Evolutionary conservation across 306 rosid species (phyloP), one percentile per base, ranked within the genome.

Genomic region (Urtica urens): DNA sequence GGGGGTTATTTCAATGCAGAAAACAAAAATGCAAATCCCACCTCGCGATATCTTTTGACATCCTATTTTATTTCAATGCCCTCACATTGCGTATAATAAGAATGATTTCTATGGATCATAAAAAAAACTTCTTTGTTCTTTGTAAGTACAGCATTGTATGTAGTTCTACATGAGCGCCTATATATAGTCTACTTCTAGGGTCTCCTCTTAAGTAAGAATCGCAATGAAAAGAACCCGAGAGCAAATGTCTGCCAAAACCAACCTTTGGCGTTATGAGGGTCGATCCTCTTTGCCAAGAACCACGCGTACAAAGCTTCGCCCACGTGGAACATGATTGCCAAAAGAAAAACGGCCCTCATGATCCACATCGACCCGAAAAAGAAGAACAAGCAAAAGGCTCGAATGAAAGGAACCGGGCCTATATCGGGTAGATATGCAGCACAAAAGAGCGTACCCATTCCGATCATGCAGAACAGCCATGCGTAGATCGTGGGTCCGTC

Each of bases 171-270:
- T n/a, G n/a, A n/a, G n/a, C n/a, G n/a, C n/a, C n/a, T n/a, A n/a
- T n/a, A n/a, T n/a, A n/a, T n/a, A n/a, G n/a, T n/a, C n/a, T n/a
- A n/a, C n/a, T n/a, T n/a, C n/a, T n/a, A n/a, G n/a, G n/a, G n/a
- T n/a, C 23, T n/a, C 12, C 7, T 5, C 22, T 50, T 74, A 62
- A 90, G 54, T 38, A 90, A 66, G 24, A 77, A 67, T 38, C 97
- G 92, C 81, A 81, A 70, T 0, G 95, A 90, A 60, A 90, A 90
- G 12, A 57, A 0, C 12, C 95, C 95, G 2, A 79, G 72, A 20
- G 42, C 83, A 38, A 77, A 65, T 19, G 94, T 90, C 67, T 79
- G 94, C 99, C 87, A 85, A 61, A 90, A 79, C 99, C 99, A 82
- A 51, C 81, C 85, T 40, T 52, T 75, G 46, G 85, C 57, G 52